These are phyloP conservation scores for Peterozyma toletana DNA, from an alignment of 805 yeast species.

Conservation along the genomic window DNA sequence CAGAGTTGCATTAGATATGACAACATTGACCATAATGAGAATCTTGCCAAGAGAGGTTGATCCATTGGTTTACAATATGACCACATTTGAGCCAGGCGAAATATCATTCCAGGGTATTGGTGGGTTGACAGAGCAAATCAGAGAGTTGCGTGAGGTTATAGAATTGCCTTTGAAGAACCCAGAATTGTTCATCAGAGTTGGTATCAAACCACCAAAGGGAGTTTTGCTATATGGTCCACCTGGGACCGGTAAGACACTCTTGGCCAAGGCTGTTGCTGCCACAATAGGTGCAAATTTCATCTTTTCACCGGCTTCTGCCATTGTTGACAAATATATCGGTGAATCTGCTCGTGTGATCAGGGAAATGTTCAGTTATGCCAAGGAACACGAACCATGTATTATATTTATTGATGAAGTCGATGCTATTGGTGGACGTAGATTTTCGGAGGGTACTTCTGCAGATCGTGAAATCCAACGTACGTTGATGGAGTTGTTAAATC, in stretches of 20 bases:
- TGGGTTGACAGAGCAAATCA: conserved; percentile 90
- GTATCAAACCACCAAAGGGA: conserved; percentile 98
- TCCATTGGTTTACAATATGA: conserved; percentile 97
- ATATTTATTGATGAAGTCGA: conserved; percentile 98
- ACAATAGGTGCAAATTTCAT: conserved; percentile 97
- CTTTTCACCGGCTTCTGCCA: conserved; percentile 97
- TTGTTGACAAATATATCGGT: conserved; percentile 96
- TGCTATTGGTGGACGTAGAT: conserved; percentile 98
- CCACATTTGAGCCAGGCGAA: conserved; percentile 96
- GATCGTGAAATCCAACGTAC: conserved; percentile 98
- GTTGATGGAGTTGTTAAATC: conserved; percentile 88
- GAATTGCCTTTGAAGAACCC: conserved; percentile 97
- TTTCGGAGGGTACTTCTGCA: conserved; percentile 96
- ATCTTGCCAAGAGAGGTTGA: conserved; percentile 96
- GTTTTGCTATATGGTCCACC: conserved; percentile 97
- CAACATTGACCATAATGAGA: conserved; percentile 96
- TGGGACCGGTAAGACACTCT: conserved; percentile 93
- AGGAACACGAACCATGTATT: conserved; percentile 96
- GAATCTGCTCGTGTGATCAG: conserved; percentile 94
- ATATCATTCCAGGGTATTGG: conserved; percentile 93
- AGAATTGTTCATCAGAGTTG: conserved; percentile 89
- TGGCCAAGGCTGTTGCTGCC: conserved; percentile 98
- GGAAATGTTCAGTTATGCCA: conserved; percentile 97
- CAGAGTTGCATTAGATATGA: conserved; percentile 94
- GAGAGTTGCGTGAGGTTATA: conserved; percentile 95